Evolutionary conservation across 208 protist genomes (phyloP), one percentile per base, ranked within the genome.

Genomic region (Strigomonas galati): DNA sequence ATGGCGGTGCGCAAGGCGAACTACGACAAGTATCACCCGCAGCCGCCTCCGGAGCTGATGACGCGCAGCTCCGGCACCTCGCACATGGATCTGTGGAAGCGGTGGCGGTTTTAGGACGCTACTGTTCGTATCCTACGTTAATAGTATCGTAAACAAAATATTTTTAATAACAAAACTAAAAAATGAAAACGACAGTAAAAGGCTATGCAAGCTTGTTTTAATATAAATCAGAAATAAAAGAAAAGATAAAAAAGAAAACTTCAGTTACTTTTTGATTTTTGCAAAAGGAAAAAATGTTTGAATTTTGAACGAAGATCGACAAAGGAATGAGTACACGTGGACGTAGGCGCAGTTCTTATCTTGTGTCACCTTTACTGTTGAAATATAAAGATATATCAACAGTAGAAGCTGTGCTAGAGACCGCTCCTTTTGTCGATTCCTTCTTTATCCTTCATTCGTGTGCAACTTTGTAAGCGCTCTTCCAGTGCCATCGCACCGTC

Each of bases 1-100:
- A 49, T 3, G 24, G 49, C 55, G 0, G 15, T 40, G 2, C 62
- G 54, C 12, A 44, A 57, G 55, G 24, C 23, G 35, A 66, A 67
- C 65, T 68, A 76, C 51, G 63, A 72, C 2, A 49, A 56, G 21
- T 74, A 72, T 40, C 75, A 81, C 70, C 66, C 46, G n/a, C 67
- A 59, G 24, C 63, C 49, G 12, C 48, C 28, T 48, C 24, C 61
- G 59, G 60, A 67, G 24, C 58, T 53, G 53, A 49, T 67, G 49
- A 71, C 51, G 37, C 67, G 69, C 30, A 54, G 59, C 21, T 12
- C 51, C 0, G 40, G 62, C 21, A 51, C 67, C 56, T 37, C 69
- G 27, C 62, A 69, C 46, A 30, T 52, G 6, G 67, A 71, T 28
- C 52, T 58, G 28, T 76, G 65, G 64, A 46, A 48, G n/a, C 54